Conservation (phyloP, 2,329 filamentous ascomycete genomes). For the Aspergillus sp. region DNA sequence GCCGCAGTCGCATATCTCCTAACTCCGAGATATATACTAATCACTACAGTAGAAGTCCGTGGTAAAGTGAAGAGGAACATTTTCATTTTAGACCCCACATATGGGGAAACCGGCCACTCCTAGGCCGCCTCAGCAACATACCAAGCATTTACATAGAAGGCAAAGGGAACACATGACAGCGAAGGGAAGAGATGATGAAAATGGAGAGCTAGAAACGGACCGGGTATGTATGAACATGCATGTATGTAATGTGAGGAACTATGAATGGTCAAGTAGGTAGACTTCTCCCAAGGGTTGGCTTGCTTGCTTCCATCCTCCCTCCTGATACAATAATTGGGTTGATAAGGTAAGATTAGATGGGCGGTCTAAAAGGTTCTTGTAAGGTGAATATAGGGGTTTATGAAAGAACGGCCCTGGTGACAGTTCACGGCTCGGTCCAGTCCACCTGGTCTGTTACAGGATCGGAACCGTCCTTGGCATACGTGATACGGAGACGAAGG, state of each 20-base stretch:
- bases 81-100: too few species aligned
- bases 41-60: too few species aligned
- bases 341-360: neutral
- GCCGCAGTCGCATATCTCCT: constrained; percentile 1
- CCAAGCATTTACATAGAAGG: constrained; percentile 12
- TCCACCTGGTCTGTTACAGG: constrained; percentile 90
- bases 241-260: constrained; percentile 1
- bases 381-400: neutral
- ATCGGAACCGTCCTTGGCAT: constrained; percentile 68
- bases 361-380: neutral
- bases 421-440: constrained; percentile 76
- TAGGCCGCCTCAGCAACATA: neutral
- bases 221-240: constrained; percentile 10
- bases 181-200: neutral
- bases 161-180: neutral
- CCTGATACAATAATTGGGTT: neutral
- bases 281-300: neutral
- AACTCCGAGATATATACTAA: neutral
- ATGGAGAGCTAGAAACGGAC: constrained; percentile 1
- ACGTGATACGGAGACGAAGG: constrained; percentile 82
- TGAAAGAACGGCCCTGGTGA: neutral
- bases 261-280: neutral
- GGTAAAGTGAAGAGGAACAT: too few species aligned
- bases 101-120: neutral
- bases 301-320: neutral